Percentiles rank a stretch among this genome's conserved stretches.
Evolutionary conservation across 2,329 filamentous ascomycete genomes (phyloP).

Genomic region (Ophiostoma pallidulum): DNA sequence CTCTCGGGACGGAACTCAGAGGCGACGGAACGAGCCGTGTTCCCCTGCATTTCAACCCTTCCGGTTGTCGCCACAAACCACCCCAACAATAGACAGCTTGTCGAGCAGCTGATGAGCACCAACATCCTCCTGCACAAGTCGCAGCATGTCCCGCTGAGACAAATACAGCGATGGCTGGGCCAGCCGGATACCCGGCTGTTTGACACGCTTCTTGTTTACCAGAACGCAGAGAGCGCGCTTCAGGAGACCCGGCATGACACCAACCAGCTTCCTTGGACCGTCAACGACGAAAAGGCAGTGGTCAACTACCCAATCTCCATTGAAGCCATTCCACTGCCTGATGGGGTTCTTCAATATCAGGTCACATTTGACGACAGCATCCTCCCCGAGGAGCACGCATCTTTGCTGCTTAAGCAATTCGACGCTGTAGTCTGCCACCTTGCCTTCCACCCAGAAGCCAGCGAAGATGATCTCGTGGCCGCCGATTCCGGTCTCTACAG

Average conservation of each 20-base stretch:
- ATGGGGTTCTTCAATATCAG: constrained; percentile 46
- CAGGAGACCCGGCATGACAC: not conserved
- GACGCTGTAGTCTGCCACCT: constrained; percentile 56
- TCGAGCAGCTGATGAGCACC: constrained; percentile 54
- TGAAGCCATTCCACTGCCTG: constrained; percentile 54
- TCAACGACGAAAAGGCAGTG: constrained; percentile 55
- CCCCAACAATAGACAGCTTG: constrained; percentile 44
- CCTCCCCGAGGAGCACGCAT: constrained; percentile 59
- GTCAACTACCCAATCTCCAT: constrained; percentile 75
- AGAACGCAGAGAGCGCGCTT: constrained; percentile 40
- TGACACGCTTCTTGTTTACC: constrained; percentile 78
- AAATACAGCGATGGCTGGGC: constrained; percentile 64
- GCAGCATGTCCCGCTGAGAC: constrained; percentile 61
- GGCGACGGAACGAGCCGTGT: constrained; percentile 48
- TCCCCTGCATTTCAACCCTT: constrained; percentile 76
- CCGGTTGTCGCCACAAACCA: constrained; percentile 56
- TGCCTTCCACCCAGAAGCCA: constrained; percentile 36
- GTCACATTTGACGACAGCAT: constrained; percentile 57
- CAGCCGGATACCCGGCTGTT: constrained; percentile 57
- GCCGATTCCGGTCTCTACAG: constrained; percentile 44
- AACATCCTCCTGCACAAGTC: constrained; percentile 57
- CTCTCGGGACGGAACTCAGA: constrained; percentile 63
- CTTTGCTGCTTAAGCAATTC: constrained; percentile 59
- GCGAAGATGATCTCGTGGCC: constrained; percentile 30
- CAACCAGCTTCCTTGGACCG: constrained; percentile 40